Evolutionary conservation across 2,329 filamentous ascomycete genomes (phyloP), one percentile per base, ranked within the genome.

Genomic region (Fusarium tuaranense): DNA sequence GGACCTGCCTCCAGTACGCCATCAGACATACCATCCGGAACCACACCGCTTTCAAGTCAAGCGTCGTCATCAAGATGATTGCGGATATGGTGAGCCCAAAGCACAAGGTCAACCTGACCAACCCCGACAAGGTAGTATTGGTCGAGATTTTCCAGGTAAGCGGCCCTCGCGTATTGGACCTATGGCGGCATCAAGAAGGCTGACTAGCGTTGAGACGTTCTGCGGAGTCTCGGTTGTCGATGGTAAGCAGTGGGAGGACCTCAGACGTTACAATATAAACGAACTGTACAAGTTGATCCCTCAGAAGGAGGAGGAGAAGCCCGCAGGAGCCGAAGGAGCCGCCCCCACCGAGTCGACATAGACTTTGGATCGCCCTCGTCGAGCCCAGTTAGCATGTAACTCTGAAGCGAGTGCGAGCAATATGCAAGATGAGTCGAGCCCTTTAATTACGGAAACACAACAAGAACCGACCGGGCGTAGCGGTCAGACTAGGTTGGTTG

Each of bases 161-260:
- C 58, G 68, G 63, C 66, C 65, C 63, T 76, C 69, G 66, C 67
- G 64, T 71, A 62, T 71, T 75, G 59, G 66, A 65, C 76, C 70
- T 76, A 71, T 78, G 62, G 48, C 59, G 10, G 34, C 61, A 61
- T 48, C 59, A 71, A 59, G 61, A 55, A 65, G 13, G 63, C 77
- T 79, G 67, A 79, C 74, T 73, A 67, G 74, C 66, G 64, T 70
- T n/a, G 63, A 95, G 93, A 92, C 91, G 65, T 88, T 94, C 46
- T 93, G 92, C 78, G 93, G 94, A 25, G 92, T 97, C 86, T 94
- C 93, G 73, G 93, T 97, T 38, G 92, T 97, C 5, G 90, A 91
- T 70, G 87, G 89, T 16, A 80, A 78, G 51, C 90, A 94, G 78
- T 97, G 92, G 87, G 92, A 95, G 60, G 86, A 86, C 57, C 86